A percentile compares a stretch with the other conserved stretches of the same genome.
These are phyloP conservation scores for Penicillium daleae DNA, from an alignment of 495 filamentous ascomycete species.

Conservation along the genomic window DNA sequence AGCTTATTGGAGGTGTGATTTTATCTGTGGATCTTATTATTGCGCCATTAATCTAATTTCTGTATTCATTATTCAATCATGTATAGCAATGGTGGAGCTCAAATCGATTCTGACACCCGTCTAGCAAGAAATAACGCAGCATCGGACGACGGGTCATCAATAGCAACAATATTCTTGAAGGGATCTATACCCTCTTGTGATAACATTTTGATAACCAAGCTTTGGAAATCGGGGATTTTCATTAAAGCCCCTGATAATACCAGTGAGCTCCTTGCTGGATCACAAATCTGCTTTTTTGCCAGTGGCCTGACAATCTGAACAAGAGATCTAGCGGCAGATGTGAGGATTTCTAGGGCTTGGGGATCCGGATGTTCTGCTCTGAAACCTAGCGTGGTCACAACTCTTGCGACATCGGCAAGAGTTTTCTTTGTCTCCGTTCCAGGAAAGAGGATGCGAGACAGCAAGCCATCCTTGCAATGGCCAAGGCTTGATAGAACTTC, in stretches of 20 bases:
- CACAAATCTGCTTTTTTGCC: slow-evolving; percentile 1
- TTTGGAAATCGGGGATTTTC: not conserved
- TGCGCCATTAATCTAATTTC: not conserved
- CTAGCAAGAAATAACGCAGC: not conserved
- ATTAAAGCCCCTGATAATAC: not conserved
- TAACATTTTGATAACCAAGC: not conserved
- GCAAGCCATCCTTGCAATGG: not conserved
- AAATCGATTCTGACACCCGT: not conserved
- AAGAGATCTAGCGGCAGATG: slow-evolving; percentile 1
- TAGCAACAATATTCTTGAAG: not conserved
- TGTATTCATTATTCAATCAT: not conserved
- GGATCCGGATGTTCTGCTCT: not conserved
- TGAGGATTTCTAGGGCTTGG: not conserved
- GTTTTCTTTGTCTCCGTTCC: not conserved
- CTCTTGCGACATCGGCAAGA: not conserved
- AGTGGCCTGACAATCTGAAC: not conserved
- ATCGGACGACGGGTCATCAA: not conserved
- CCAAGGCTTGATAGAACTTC: not conserved
- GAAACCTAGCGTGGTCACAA: not conserved
- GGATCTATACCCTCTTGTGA: not conserved
- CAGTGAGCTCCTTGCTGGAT: not conserved
- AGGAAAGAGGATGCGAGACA: not conserved
- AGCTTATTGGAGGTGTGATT: not conserved
- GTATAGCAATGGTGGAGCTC: not conserved
- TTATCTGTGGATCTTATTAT: not conserved